Percentiles rank a stretch among this genome's conserved stretches.
These are phyloP conservation scores for Fonsecaea pedrosoi DNA, from an alignment of 2,329 filamentous ascomycete genomes.

Conservation along the genomic window DNA sequence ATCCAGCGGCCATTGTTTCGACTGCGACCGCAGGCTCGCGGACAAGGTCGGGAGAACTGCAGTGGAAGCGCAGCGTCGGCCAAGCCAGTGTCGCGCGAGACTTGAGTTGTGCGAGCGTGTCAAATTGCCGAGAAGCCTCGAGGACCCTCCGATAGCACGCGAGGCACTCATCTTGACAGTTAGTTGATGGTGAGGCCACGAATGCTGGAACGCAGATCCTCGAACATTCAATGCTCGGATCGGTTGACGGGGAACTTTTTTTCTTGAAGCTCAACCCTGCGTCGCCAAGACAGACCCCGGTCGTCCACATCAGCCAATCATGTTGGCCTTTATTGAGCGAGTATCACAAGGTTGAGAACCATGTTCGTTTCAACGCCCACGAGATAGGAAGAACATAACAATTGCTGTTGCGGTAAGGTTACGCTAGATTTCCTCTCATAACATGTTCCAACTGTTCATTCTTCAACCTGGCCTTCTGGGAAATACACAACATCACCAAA, in stretches of 20 bases:
- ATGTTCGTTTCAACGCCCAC: no score
- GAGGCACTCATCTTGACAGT: conserved; percentile 38
- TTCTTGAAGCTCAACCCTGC: conserved; percentile 17
- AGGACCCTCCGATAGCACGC: conserved; percentile 34
- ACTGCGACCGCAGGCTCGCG: conserved; percentile 12
- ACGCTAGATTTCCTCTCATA: no score
- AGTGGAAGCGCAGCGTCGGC: conserved; percentile 47
- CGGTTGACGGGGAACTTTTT: conserved; percentile 14
- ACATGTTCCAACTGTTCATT: no score
- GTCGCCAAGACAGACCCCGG: conserved; percentile 1
- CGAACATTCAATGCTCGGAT: background rate
- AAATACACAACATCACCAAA: no score
- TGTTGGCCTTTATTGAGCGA: no score
- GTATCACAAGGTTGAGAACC: background rate
- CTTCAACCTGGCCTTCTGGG: no score
- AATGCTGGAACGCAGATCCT: conserved; percentile 3
- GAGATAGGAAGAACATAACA: no score
- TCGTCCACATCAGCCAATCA: background rate
- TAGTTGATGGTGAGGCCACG: background rate
- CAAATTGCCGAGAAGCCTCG: conserved; percentile 42
- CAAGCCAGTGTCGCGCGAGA: conserved; percentile 47
- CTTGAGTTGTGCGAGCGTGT: conserved; percentile 47
- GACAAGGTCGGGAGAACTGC: conserved; percentile 21
- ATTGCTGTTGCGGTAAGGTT: no score
- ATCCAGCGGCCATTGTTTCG: conserved; percentile 44